phyloP scores from a whole-genome alignment of 306 rosid species.

The Cucurbita pepo region DNA sequence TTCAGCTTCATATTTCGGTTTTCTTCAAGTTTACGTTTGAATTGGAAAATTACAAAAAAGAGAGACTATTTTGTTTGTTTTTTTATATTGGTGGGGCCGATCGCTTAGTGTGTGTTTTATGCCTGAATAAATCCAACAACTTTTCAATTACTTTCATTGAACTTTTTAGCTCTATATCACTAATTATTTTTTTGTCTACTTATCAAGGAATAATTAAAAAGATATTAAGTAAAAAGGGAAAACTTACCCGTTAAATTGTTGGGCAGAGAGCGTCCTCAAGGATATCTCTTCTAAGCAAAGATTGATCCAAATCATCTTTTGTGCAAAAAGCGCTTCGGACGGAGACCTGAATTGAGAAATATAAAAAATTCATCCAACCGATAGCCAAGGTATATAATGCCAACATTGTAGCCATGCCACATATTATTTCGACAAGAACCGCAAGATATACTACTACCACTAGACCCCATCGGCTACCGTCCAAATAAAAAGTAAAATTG shows the following conservation, averaged over 20 bases:
- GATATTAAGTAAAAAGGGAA: neutral
- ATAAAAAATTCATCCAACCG: neutral
- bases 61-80: too few relatives aligned
- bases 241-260: neutral
- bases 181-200: neutral
- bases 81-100: neutral
- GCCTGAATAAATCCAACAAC: neutral
- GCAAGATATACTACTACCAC: neutral
- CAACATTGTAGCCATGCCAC: neutral
- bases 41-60: too few relatives aligned
- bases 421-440: neutral
- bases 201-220: neutral
- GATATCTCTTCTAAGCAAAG: neutral
- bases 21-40: too few relatives aligned
- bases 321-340: neutral
- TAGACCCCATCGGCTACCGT: constrained; percentile 4
- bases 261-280: neutral
- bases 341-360: neutral
- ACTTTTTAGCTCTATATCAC: neutral
- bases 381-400: neutral
- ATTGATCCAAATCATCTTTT: neutral
- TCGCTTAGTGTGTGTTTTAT: neutral
- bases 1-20: too few relatives aligned
- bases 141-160: neutral
- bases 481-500: constrained; percentile 19